Evolutionary conservation across 495 filamentous ascomycete genomes (phyloP).

Genomic region (Staphylotrichum longicolle): DNA sequence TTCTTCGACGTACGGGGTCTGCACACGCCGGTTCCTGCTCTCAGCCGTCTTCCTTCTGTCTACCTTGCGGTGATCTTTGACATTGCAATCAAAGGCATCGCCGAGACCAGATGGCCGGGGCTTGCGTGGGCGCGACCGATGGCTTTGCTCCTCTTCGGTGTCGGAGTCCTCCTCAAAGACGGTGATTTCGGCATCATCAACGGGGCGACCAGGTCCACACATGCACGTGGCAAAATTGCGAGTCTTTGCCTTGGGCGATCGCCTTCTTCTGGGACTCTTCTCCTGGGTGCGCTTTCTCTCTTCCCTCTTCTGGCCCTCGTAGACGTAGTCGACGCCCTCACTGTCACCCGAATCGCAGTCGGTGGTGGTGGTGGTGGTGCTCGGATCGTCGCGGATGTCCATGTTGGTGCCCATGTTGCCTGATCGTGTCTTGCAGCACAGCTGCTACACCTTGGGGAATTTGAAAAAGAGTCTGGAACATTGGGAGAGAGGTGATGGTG

Average conservation of each 20-base stretch:
- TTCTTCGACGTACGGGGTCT: conserved; percentile 34
- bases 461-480: conserved; percentile 22
- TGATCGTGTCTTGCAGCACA: conserved; percentile 24
- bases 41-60: conserved; percentile 11
- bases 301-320: conserved; percentile 16
- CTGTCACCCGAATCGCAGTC: conserved; percentile 36
- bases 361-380: conserved; percentile 25
- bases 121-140: background rate
- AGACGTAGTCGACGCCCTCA: conserved; percentile 28
- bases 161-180: conserved; percentile 24
- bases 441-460: conserved; percentile 23
- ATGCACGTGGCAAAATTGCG: conserved; percentile 9
- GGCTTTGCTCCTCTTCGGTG: conserved; percentile 15
- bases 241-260: conserved; percentile 20
- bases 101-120: conserved; percentile 14
- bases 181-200: conserved; percentile 20
- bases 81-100: background rate
- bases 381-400: conserved; percentile 20
- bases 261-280: conserved; percentile 22
- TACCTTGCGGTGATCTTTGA: conserved; percentile 7
- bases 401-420: conserved; percentile 26
- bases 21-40: conserved; percentile 15
- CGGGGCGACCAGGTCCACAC: conserved; percentile 5
- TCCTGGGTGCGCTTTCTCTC: conserved; percentile 13
- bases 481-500: conserved; percentile 2